phyloP scores from a whole-genome alignment of 2,329 filamentous ascomycete species.

The Rhynchosporium secalis region DNA sequence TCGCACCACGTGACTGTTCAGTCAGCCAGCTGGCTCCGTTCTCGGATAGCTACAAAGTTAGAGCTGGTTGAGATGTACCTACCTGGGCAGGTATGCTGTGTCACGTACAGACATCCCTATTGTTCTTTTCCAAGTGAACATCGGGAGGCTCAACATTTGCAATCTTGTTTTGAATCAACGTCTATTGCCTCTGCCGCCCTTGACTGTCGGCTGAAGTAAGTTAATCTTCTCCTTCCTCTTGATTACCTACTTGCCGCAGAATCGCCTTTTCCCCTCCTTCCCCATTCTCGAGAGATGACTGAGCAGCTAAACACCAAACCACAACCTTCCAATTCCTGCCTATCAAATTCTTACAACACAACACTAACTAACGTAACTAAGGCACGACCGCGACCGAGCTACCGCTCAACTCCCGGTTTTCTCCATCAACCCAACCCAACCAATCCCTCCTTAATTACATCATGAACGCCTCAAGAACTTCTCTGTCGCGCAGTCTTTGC shows the following conservation, averaged over 20 bases:
- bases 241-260: neutral
- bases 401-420: slow-evolving; percentile 3
- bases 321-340: slow-evolving; percentile 10
- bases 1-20: too few species aligned
- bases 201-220: slow-evolving; percentile 17
- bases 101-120: too few species aligned
- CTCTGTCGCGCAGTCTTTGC: slow-evolving; percentile 22
- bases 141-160: too few species aligned
- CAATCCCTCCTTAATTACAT: slow-evolving; percentile 12
- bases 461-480: slow-evolving; percentile 25
- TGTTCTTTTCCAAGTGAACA: too few species aligned
- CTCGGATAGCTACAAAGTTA: too few species aligned
- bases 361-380: slow-evolving; percentile 6
- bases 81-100: too few species aligned
- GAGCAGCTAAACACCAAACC: slow-evolving; percentile 7
- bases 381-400: slow-evolving; percentile 3
- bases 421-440: neutral
- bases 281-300: slow-evolving; percentile 1
- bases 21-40: too few species aligned
- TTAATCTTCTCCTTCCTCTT: neutral
- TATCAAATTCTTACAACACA: neutral
- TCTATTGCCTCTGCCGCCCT: neutral
- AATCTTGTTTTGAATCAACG: too few species aligned
- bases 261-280: neutral
- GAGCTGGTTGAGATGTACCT: too few species aligned